A percentile compares a stretch with the other conserved stretches of the same genome.
These are phyloP conservation scores for Neofusicoccum sp. DNA, from an alignment of 2,329 filamentous ascomycete genomes.

Conservation along the genomic window DNA sequence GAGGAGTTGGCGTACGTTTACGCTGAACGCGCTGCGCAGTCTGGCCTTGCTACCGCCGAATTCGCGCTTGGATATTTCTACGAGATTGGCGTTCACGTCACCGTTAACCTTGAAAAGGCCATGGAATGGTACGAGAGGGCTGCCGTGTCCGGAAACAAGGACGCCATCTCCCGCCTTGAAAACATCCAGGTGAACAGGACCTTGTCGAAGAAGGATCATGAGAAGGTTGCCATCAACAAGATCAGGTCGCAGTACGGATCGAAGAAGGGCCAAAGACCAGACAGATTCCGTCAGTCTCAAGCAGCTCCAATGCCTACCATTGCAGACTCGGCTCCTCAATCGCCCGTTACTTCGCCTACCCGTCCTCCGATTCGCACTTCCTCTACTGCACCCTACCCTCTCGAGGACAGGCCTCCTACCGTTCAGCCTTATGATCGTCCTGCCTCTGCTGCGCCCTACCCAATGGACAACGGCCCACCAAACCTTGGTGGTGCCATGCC, in stretches of 20 bases:
- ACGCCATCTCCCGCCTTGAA: constrained; percentile 80
- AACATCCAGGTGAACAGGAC: constrained; percentile 81
- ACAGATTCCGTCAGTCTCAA: constrained; percentile 44
- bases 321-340: constrained; percentile 39
- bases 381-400: constrained; percentile 46
- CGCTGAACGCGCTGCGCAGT: constrained; percentile 80
- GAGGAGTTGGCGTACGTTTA: constrained; percentile 92
- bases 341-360: constrained; percentile 28
- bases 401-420: constrained; percentile 46
- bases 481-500: constrained; percentile 36
- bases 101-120: constrained; percentile 80
- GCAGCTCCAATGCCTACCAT: constrained; percentile 43
- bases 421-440: constrained; percentile 43
- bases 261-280: constrained; percentile 51
- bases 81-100: constrained; percentile 91
- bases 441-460: constrained; percentile 68
- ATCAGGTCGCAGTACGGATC: constrained; percentile 68
- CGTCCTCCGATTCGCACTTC: constrained; percentile 36
- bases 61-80: constrained; percentile 98
- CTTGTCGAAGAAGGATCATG: constrained; percentile 87
- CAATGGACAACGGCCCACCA: constrained; percentile 65
- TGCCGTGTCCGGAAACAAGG: constrained; percentile 86
- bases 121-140: constrained; percentile 89
- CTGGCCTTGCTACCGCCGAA: constrained; percentile 84
- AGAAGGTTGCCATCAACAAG: constrained; percentile 82